These are phyloP conservation scores for Acacia acuminata DNA, from an alignment of 306 rosid species.

Conservation along the genomic window DNA sequence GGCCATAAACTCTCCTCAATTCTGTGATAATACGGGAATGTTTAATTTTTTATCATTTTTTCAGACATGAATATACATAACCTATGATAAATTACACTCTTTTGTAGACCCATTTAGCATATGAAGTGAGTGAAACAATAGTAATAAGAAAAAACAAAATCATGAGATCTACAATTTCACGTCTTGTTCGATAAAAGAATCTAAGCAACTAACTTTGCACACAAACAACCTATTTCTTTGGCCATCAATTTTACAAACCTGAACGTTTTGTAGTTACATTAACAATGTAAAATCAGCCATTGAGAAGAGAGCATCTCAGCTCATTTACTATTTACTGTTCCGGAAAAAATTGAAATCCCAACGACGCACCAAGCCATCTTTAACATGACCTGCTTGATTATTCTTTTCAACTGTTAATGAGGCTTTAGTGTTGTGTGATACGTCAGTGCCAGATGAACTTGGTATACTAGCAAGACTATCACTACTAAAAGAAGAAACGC, in stretches of 20 bases:
- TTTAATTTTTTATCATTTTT: too few species aligned
- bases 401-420: conserved; percentile 68
- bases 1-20: background rate
- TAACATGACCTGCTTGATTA: conserved; percentile 68
- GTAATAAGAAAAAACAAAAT: background rate
- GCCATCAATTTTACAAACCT: conserved; percentile 44
- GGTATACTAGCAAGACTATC: conserved; percentile 46
- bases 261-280: conserved; percentile 38
- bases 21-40: background rate
- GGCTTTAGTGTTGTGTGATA: conserved; percentile 87
- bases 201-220: conserved; percentile 19
- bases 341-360: conserved; percentile 89
- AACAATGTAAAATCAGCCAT: conserved; percentile 35
- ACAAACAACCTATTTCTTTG: conserved; percentile 38
- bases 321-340: conserved; percentile 56
- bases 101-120: background rate
- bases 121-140: background rate
- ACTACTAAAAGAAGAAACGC: conserved; percentile 37
- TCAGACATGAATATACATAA: too few species aligned
- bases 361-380: conserved; percentile 78
- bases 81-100: too few species aligned
- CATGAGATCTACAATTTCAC: background rate
- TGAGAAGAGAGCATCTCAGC: conserved; percentile 13
- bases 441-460: conserved; percentile 63
- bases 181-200: conserved; percentile 1